phyloP scores from a whole-genome alignment of 78 protist genomes.

The Planoprotostelium fungivorum region DNA sequence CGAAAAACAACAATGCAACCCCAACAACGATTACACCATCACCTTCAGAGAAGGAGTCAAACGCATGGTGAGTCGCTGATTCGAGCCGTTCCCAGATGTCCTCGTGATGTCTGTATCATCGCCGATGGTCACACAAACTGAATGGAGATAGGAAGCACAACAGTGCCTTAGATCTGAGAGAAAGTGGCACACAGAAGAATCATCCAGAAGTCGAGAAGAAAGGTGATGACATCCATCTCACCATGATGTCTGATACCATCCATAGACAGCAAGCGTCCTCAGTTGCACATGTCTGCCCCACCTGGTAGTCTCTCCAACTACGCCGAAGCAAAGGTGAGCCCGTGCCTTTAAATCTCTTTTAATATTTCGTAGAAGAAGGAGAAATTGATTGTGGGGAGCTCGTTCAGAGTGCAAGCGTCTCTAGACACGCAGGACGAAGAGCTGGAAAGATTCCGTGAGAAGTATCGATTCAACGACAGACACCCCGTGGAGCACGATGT shows the following conservation, averaged over 20 bases:
- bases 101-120: background rate
- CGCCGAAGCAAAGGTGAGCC: too few relatives aligned
- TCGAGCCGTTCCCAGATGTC: background rate
- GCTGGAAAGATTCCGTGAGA: background rate
- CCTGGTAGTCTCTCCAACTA: too few relatives aligned
- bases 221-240: background rate
- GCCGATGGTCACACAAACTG: background rate
- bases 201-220: too few relatives aligned
- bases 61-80: background rate
- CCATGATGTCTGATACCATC: background rate
- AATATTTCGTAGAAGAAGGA: background rate
- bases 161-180: too few relatives aligned
- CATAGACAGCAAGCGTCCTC: background rate
- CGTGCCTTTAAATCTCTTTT: background rate
- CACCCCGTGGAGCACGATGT: background rate
- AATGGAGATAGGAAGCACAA: too few relatives aligned
- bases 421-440: background rate
- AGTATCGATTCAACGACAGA: background rate
- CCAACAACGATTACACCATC: background rate
- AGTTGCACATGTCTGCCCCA: too few relatives aligned
- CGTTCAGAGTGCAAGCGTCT: background rate
- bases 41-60: background rate
- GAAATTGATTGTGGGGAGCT: background rate
- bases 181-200: too few relatives aligned
- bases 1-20: background rate